Percentiles rank a stretch among this genome's conserved stretches.
phyloP scores from a whole-genome alignment of 164 flowering plant species.

The Tinospora cordifolia region DNA sequence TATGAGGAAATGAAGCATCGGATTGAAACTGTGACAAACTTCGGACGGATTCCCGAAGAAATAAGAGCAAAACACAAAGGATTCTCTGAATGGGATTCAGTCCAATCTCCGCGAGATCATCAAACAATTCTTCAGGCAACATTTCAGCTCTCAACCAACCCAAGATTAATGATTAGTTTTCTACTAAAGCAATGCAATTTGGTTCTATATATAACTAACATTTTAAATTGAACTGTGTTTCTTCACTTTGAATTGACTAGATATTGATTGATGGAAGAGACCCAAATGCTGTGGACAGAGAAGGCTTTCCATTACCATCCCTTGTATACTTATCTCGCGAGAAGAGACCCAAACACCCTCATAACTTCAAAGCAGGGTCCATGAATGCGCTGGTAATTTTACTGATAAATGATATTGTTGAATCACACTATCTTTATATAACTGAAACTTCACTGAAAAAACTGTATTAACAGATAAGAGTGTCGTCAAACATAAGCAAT shows the following conservation, averaged over 20 bases:
- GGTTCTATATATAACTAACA: too few species aligned
- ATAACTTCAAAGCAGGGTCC: constrained; percentile 9
- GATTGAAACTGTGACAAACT: constrained; percentile 18
- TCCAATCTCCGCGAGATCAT: constrained; percentile 18
- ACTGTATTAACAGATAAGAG: too few species aligned
- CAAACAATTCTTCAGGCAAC: constrained; percentile 31
- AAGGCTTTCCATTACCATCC: constrained; percentile 25
- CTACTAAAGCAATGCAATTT: too few species aligned
- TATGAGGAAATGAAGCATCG: constrained; percentile 30
- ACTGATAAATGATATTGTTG: too few species aligned
- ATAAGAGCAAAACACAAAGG: constrained; percentile 10
- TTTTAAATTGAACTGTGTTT: too few species aligned
- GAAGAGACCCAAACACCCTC: constrained; percentile 27
- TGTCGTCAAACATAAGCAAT: too few species aligned
- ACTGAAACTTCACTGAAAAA: too few species aligned
- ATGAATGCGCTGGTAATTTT: constrained; percentile 29
- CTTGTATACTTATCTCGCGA: constrained; percentile 31
- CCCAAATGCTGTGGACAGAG: constrained; percentile 14
- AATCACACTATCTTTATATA: too few species aligned
- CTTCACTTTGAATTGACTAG: neutral
- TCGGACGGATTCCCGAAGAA: constrained; percentile 23
- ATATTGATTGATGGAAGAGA: constrained; percentile 24
- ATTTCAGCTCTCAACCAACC: too few species aligned
- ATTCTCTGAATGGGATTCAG: constrained; percentile 19
- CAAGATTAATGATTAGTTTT: too few species aligned